Evolutionary conservation across 768 basidiomycete genomes (phyloP), one percentile per base, ranked within the genome.

Genomic region (Agrocybe praecox): DNA sequence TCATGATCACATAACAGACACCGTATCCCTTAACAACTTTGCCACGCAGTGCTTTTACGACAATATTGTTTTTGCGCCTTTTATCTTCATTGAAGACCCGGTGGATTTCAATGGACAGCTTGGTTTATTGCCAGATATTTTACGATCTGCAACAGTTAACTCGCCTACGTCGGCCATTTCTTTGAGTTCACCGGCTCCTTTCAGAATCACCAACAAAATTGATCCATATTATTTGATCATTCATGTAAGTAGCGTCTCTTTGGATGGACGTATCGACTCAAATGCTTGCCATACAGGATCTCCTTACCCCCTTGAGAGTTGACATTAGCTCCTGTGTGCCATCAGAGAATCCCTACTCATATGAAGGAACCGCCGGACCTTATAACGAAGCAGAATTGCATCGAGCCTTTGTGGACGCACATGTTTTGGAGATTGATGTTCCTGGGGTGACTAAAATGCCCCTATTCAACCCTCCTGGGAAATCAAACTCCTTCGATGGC

Each of bases 31-130:
- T 32, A 49, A 40, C 49, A 49, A 44, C 43, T 52, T 57, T 52
- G 49, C 48, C n/a, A 36, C 40, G 2, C 62, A 97, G 94, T 96
- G 89, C 63, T 95, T 94, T 69, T 98, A 89, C 69, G 97, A 99
- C 73, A 98, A 99, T 65, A 96, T 96, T 56, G 86, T 94, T 18
- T 95, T 94, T 71, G 92, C 92, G 23, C 96, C 95, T 0, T 99
- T 98, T 73, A 91, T 98, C 51, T 98, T 95, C 63, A 90, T 98
- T 59, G 97, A 98, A 69, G 94, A 96, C 67, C 89, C 92, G 12
- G 63, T 86, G 44, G 92, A 96, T 61, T 77, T 82, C 19, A 87
- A 83, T 62, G 83, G 81, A 24, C 81, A 84, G 59, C 76, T 76
- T 32, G 79, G 77, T n/a, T 64, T 80, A 48, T 59, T 75, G 26